phyloP scores from a whole-genome alignment of 1,284 basidiomycete species.

The Stereum hirsutum region DNA sequence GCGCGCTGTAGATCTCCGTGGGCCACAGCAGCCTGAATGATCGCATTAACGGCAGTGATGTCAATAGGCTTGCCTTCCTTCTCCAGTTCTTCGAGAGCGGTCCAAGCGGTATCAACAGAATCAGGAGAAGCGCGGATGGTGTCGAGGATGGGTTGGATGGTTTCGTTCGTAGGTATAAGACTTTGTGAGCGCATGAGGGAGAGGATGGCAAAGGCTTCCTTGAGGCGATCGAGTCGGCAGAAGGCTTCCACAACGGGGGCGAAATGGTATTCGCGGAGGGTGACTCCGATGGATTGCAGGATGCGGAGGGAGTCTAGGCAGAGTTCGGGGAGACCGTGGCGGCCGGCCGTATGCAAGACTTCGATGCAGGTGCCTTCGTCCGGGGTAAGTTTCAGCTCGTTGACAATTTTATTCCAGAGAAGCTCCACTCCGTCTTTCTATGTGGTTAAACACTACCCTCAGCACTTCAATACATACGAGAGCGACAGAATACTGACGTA shows the following conservation, averaged over 20 bases:
- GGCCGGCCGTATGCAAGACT: conserved; percentile 65
- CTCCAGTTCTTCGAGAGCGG: conserved; percentile 51
- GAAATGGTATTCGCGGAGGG: conserved; percentile 60
- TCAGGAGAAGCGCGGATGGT: conserved; percentile 39
- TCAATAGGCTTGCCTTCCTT: conserved; percentile 44
- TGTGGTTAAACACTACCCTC: neutral
- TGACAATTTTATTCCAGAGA: conserved; percentile 57
- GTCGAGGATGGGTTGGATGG: conserved; percentile 42
- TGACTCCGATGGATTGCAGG: conserved; percentile 23
- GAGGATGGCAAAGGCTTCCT: conserved; percentile 50
- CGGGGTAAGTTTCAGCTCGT: conserved; percentile 42
- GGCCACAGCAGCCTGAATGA: conserved; percentile 56
- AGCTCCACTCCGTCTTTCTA: conserved; percentile 58
- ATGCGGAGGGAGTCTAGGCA: conserved; percentile 55
- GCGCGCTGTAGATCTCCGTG: conserved; percentile 69
- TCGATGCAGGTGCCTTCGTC: conserved; percentile 68
- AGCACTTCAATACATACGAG: neutral
- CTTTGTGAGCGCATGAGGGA: conserved; percentile 43
- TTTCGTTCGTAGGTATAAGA: conserved; percentile 35
- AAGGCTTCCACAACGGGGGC: conserved; percentile 61
- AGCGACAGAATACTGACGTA: conserved; percentile 40
- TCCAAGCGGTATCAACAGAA: conserved; percentile 58
- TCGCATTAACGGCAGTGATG: conserved; percentile 49
- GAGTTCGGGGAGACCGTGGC: conserved; percentile 58
- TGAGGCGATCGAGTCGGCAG: conserved; percentile 38